These are phyloP conservation scores for Phlebiopsis flavidoalba DNA, from an alignment of 768 basidiomycete genomes.

Conservation along the genomic window DNA sequence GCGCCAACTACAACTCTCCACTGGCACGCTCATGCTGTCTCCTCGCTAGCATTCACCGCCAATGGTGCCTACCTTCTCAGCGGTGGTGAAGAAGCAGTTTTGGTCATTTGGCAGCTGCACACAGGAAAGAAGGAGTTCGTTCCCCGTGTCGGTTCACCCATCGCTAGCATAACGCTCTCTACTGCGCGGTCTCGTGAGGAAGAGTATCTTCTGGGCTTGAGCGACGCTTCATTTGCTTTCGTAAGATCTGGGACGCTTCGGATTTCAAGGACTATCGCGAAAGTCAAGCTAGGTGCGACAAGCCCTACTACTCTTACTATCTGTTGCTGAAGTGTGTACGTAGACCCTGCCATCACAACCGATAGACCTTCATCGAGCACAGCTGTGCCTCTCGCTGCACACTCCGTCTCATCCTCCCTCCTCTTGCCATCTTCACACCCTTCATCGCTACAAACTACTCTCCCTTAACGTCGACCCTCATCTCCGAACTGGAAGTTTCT, in stretches of 20 bases:
- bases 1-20: conserved; percentile 84
- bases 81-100: conserved; percentile 91
- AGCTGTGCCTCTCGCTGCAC: conserved; percentile 67
- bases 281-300: conserved; percentile 68
- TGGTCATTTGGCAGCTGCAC: conserved; percentile 97
- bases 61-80: conserved; percentile 92
- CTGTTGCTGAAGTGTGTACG: conserved; percentile 4
- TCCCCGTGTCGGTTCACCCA: conserved; percentile 86
- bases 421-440: conserved; percentile 92
- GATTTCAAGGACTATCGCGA: conserved; percentile 65
- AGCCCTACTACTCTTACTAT: conserved; percentile 2
- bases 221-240: conserved; percentile 77
- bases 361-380: conserved; percentile 35
- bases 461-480: conserved; percentile 58
- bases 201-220: conserved; percentile 80
- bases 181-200: conserved; percentile 56
- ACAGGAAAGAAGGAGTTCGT: conserved; percentile 88
- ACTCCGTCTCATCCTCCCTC: conserved; percentile 66
- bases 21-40: conserved; percentile 96
- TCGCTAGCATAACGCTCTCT: conserved; percentile 62
- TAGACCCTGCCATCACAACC: conserved; percentile 33
- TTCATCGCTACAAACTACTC: conserved; percentile 93
- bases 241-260: conserved; percentile 68
- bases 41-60: conserved; percentile 78
- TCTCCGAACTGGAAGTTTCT: conserved; percentile 87